Evolutionary conservation across 2,329 filamentous ascomycete species (phyloP), one percentile per base, ranked within the genome.

Genomic region (Lachnellula willkommii): DNA sequence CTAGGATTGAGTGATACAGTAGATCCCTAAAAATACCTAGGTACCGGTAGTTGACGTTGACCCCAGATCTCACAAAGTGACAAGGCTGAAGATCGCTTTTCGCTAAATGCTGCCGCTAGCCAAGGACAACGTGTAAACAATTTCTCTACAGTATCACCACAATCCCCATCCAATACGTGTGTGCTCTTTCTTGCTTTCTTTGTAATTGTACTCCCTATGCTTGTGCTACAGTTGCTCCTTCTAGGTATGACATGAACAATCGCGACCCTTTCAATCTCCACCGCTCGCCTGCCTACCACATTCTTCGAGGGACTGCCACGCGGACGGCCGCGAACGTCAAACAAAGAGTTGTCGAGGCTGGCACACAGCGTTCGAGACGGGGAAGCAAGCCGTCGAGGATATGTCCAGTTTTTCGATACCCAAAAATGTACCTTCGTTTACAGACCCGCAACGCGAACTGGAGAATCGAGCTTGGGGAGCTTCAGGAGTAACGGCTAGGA

Each of bases 401-500:
- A 86, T 86, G 83, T 66, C 75, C 79, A 59, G 75, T 48, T 90
- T 89, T 73, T 76, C 81, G 49, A 74, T 88, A 39, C 86, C 87
- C 15, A 82, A 81, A 69, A 84, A 88, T 73, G 78, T 85, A n/a
- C 87, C 86, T 53, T 83, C 83, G 64, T 88, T 89, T 69, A 75
- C 74, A 60, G 81, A 82, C 70, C 80, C 84, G 26, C 81, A 86
- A 71, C 80, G 85, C 69, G 73, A 80, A 61, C 71, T 81, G 64
- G 86, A 89, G 71, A 85, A 89, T 70, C 77, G 75, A 58, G 77
- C 82, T 57, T 90, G 88, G 87, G 78, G 78, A 37, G 74, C 76
- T 50, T 76, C 76, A 42, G 75, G 75, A 57, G 73, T 75, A 52
- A 73, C 73, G 26, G 68, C 72, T 59, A 76, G 73, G 62, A 68